These are phyloP conservation scores for Emericellopsis terricola DNA, from an alignment of 495 filamentous ascomycete genomes.

Conservation along the genomic window DNA sequence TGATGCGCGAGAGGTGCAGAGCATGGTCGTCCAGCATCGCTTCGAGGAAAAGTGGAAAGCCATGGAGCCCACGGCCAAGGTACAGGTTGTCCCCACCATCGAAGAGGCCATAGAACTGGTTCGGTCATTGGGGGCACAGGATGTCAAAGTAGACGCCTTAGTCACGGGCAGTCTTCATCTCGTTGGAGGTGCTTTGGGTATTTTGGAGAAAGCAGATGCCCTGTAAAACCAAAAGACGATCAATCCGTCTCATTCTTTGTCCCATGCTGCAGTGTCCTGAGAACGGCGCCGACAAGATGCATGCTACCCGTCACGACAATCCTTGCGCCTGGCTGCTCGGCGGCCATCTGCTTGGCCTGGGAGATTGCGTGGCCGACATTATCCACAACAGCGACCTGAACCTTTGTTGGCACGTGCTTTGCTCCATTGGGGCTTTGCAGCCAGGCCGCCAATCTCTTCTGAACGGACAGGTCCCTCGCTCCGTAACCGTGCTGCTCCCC, in stretches of 20 bases:
- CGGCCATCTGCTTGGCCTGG: conserved; percentile 6
- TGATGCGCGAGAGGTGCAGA: conserved; percentile 44
- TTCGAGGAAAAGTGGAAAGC: conserved; percentile 57
- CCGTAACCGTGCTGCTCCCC: too few species aligned
- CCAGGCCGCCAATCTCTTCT: conserved; percentile 11
- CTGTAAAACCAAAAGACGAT: conserved; percentile 11
- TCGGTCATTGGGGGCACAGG: conserved; percentile 25
- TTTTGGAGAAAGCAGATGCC: conserved; percentile 24
- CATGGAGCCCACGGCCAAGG: conserved; percentile 40
- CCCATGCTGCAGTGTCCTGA: conserved; percentile 51
- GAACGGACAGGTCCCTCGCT: conserved; percentile 15
- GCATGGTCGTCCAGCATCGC: conserved; percentile 51
- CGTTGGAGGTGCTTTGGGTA: conserved; percentile 37
- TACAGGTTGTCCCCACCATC: conserved; percentile 55
- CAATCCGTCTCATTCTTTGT: conserved; percentile 2
- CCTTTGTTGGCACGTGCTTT: too few species aligned
- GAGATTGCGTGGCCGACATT: conserved; percentile 13
- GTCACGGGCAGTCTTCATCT: conserved; percentile 47
- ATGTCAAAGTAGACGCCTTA: conserved; percentile 23
- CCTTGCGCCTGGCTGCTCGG: conserved; percentile 5
- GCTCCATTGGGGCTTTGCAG: conserved; percentile 7
- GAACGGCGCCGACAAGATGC: conserved; percentile 67
- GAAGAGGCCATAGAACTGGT: conserved; percentile 69
- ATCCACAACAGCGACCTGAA: too few species aligned
- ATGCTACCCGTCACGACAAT: conserved; percentile 68